Evolutionary conservation across 2,329 filamentous ascomycete species (phyloP).

Genomic region (Phyllosticta citribraziliensis): DNA sequence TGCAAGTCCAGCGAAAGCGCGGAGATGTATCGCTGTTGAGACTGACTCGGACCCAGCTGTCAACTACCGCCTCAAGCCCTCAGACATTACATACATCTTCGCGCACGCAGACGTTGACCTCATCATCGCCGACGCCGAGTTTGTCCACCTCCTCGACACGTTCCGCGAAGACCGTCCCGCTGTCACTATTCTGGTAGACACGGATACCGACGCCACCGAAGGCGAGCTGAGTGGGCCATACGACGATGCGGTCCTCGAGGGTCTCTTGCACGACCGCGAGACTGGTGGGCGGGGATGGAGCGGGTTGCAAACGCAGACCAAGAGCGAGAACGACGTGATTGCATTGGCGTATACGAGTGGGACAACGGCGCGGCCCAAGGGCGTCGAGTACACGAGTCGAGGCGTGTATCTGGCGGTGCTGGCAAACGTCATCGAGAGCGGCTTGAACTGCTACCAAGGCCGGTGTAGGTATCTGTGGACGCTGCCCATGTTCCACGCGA

Average conservation of each 20-base stretch:
- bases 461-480: slow-evolving; percentile 84
- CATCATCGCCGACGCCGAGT: slow-evolving; percentile 83
- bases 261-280: slow-evolving; percentile 60
- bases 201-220: slow-evolving; percentile 69
- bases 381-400: slow-evolving; percentile 84
- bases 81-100: slow-evolving; percentile 87
- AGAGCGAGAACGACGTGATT: slow-evolving; percentile 70
- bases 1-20: not conserved
- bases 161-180: slow-evolving; percentile 53
- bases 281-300: slow-evolving; percentile 64
- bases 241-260: slow-evolving; percentile 73
- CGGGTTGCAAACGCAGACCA: slow-evolving; percentile 58
- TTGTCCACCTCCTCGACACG: slow-evolving; percentile 54
- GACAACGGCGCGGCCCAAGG: slow-evolving; percentile 85
- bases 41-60: slow-evolving; percentile 33
- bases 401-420: slow-evolving; percentile 77
- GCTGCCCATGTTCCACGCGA: slow-evolving; percentile 72
- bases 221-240: slow-evolving; percentile 70
- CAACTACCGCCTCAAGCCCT: slow-evolving; percentile 66
- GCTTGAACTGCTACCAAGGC: slow-evolving; percentile 60
- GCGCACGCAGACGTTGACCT: slow-evolving; percentile 75
- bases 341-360: slow-evolving; percentile 91
- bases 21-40: not conserved
- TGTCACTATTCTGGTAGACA: slow-evolving; percentile 68
- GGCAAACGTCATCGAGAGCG: slow-evolving; percentile 80